Base-by-base conservation (phyloP, 345 rosid species). In the Adansonia digitata region DNA sequence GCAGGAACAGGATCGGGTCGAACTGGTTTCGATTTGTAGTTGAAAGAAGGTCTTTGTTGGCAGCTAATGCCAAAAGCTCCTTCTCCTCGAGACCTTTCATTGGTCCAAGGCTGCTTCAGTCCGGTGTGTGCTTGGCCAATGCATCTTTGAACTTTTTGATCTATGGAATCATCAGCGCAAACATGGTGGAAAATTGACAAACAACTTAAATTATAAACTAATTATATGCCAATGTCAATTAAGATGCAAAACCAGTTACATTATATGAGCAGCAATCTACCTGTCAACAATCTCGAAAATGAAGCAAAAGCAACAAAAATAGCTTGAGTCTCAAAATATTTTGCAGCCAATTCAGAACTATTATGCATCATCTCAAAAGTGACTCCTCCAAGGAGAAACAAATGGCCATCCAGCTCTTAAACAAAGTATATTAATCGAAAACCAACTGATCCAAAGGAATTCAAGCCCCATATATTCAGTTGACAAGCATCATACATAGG, bases 141-240 rank as follows among this genome's bases (percentile, higher is more conserved):
- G 99, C 97, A 72, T 93, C 96, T 81, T 82, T 90, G 75, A 95
- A 95, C 78, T 95, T 95, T 82, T 93, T 89, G 40, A 95, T 93
- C 99, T 93, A 86, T 4, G 37, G 31, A 68, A 69, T 46, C 7
- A 68, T 45, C 24, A 24, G 11, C 12, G 24, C 15, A 26, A 72
- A 60, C 27, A 71, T 27, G 14, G 7, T 9, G 12, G 27, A 18
- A 35, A 29, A 35, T 42, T 11, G 40, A 60, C n/a, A 42, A 11
- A 39, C 49, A 71, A 35, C 48, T 3, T 13, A 18, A 3, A 65
- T n/a, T 39, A 42, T 37, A 4, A n/a, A 31, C 49, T 17, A 34
- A 64, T 39, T 6, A n/a, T n/a, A 53, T 55, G 20, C 63, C 22
- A 71, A 57, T 11, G 63, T 22, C 20, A 53, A 2, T 27, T 34